Percentiles rank a stretch among this genome's conserved stretches.
phyloP scores from a whole-genome alignment of 2,329 filamentous ascomycete genomes.

The Pezicula neosporulosa region DNA sequence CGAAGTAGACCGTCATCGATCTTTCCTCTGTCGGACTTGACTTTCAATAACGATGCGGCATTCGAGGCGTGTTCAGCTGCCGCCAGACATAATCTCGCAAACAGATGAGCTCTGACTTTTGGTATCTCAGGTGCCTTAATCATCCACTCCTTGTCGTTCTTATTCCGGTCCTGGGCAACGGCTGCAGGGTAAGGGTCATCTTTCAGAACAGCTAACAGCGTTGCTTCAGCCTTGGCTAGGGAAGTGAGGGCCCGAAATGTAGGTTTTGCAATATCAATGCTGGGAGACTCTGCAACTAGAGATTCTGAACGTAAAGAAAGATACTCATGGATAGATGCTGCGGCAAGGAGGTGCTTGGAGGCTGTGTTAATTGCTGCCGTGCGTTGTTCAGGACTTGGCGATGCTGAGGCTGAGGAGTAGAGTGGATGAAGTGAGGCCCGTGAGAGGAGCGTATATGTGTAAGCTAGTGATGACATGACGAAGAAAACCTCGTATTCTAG shows the following conservation, averaged over 20 bases:
- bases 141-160: conserved; percentile 93
- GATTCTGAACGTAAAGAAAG: conserved; percentile 55
- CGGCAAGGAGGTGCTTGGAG: conserved; percentile 73
- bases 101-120: conserved; percentile 83
- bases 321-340: conserved; percentile 74
- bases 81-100: conserved; percentile 82
- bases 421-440: conserved; percentile 70
- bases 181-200: conserved; percentile 89
- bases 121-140: conserved; percentile 84
- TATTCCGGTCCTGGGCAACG: conserved; percentile 77
- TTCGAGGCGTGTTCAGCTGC: conserved; percentile 83
- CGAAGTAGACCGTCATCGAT: conserved; percentile 64
- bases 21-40: conserved; percentile 39
- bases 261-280: conserved; percentile 49
- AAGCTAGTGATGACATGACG: conserved; percentile 71
- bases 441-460: conserved; percentile 69
- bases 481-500: conserved; percentile 84
- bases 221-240: conserved; percentile 82
- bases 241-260: conserved; percentile 54
- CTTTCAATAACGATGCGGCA: conserved; percentile 52
- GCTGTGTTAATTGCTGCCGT: conserved; percentile 67
- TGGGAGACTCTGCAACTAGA: conserved; percentile 35
- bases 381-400: conserved; percentile 62
- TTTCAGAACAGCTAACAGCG: conserved; percentile 83
- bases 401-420: conserved; percentile 61